Evolutionary conservation across 2,329 filamentous ascomycete species (phyloP).

Genomic region (Penicillium sp.): DNA sequence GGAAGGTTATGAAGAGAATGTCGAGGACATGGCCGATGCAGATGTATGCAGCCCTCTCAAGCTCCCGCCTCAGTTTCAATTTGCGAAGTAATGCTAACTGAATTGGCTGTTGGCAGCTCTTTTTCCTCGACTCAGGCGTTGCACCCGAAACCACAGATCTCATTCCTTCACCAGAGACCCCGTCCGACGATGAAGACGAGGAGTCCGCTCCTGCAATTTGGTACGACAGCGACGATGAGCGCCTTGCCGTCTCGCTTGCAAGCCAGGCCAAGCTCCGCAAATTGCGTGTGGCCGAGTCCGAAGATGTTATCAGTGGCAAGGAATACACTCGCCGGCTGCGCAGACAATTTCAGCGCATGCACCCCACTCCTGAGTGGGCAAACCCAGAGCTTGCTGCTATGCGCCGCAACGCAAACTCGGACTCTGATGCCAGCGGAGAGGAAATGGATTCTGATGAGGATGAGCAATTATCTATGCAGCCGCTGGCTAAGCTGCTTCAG

Average conservation of each 20-base stretch:
- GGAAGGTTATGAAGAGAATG: constrained; percentile 49
- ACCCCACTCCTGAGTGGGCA: constrained; percentile 64
- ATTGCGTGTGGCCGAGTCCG: constrained; percentile 73
- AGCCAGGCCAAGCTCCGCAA: constrained; percentile 76
- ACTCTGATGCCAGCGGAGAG: constrained; percentile 47
- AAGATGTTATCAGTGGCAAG: constrained; percentile 81
- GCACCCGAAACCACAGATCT: constrained; percentile 37
- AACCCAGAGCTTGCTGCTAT: constrained; percentile 50
- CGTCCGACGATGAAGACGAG: constrained; percentile 36
- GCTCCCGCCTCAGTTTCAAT: background rate
- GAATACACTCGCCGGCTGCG: constrained; percentile 82
- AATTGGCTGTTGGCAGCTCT: constrained; percentile 54
- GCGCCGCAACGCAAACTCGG: constrained; percentile 39
- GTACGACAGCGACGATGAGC: constrained; percentile 96
- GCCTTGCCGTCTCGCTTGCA: constrained; percentile 78
- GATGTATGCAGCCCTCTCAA: constrained; percentile 52
- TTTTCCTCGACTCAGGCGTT: constrained; percentile 74
- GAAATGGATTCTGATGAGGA: constrained; percentile 60
- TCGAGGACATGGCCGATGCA: constrained; percentile 72
- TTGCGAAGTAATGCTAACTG: constrained; percentile 5
- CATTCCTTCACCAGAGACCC: constrained; percentile 35
- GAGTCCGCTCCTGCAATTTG: constrained; percentile 55
- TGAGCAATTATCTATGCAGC: constrained; percentile 66
- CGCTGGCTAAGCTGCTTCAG: constrained; percentile 77
- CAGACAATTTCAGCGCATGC: constrained; percentile 68